phyloP scores from a whole-genome alignment of 2,329 filamentous ascomycete species.

The Anisogramma anomala region DNA sequence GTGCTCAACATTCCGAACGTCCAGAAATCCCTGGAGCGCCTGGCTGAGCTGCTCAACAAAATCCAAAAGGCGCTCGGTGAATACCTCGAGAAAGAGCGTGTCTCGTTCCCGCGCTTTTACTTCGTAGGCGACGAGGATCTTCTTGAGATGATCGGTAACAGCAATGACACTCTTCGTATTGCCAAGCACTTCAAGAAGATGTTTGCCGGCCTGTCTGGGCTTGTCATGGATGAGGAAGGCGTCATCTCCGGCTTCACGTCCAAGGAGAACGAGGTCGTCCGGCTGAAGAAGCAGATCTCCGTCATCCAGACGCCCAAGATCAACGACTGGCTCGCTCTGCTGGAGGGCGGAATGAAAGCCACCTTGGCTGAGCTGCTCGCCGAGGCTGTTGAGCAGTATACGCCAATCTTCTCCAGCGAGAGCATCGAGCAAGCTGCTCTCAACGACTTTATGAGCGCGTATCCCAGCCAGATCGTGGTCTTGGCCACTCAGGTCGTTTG shows the following conservation, averaged over 20 bases:
- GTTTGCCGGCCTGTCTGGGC: constrained; percentile 90
- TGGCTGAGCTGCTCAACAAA: constrained; percentile 96
- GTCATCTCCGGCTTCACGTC: constrained; percentile 88
- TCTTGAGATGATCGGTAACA: constrained; percentile 98
- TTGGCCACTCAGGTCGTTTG: constrained; percentile 88
- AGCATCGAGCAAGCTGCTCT: constrained; percentile 60
- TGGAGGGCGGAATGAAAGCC: constrained; percentile 88
- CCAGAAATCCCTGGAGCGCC: constrained; percentile 86
- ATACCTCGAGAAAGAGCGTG: constrained; percentile 93
- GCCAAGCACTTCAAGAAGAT: constrained; percentile 99
- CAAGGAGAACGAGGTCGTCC: constrained; percentile 84
- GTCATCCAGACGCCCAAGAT: constrained; percentile 89
- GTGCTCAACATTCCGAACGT: constrained; percentile 92
- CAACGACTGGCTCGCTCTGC: constrained; percentile 94
- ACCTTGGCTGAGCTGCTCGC: constrained; percentile 83
- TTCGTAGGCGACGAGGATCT: constrained; percentile 98
- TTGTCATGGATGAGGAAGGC: constrained; percentile 82
- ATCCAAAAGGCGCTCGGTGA: constrained; percentile 98
- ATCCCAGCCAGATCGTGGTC: constrained; percentile 90
- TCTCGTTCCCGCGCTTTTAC: constrained; percentile 97
- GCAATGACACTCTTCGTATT: constrained; percentile 90
- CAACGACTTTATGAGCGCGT: constrained; percentile 68
- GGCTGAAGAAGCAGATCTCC: constrained; percentile 81
- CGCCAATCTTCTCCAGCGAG: constrained; percentile 61
- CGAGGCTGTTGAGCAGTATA: constrained; percentile 76